These are phyloP conservation scores for Cicer cuneatum DNA, from an alignment of 306 rosid species.

Conservation along the genomic window DNA sequence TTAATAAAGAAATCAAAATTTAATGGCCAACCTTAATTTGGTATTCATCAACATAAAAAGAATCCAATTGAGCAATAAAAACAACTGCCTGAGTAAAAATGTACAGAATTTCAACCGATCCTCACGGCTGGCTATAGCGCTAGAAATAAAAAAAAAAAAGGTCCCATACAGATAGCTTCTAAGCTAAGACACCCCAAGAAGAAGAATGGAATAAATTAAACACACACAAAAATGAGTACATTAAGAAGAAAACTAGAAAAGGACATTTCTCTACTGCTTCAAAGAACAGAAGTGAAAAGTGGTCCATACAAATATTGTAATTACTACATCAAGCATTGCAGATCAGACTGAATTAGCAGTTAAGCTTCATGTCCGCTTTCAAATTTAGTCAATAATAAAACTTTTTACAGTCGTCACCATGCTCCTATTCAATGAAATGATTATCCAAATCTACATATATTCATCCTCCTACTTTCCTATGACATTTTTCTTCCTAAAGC, in stretches of 20 bases:
- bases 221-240: neutral
- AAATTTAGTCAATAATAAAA: slow-evolving; percentile 1
- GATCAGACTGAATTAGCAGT: neutral
- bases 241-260: slow-evolving; percentile 37
- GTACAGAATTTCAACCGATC: slow-evolving; percentile 8
- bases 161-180: slow-evolving; percentile 8
- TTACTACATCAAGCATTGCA: slow-evolving; percentile 8
- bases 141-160: neutral
- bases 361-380: neutral
- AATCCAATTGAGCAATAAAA: slow-evolving; percentile 2
- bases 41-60: neutral
- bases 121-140: neutral
- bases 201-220: slow-evolving; percentile 1
- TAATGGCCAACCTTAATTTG: slow-evolving; percentile 3
- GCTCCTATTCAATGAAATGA: neutral
- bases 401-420: neutral
- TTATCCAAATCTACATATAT: slow-evolving; percentile 20
- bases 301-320: neutral
- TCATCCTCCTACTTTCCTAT: slow-evolving; percentile 24
- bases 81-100: neutral
- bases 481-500: slow-evolving; percentile 22
- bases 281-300: neutral
- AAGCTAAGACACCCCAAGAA: neutral
- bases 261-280: slow-evolving; percentile 8
- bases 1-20: neutral